phyloP scores from a whole-genome alignment of 2,329 filamentous ascomycete genomes.

The Huntiella abstrusa region DNA sequence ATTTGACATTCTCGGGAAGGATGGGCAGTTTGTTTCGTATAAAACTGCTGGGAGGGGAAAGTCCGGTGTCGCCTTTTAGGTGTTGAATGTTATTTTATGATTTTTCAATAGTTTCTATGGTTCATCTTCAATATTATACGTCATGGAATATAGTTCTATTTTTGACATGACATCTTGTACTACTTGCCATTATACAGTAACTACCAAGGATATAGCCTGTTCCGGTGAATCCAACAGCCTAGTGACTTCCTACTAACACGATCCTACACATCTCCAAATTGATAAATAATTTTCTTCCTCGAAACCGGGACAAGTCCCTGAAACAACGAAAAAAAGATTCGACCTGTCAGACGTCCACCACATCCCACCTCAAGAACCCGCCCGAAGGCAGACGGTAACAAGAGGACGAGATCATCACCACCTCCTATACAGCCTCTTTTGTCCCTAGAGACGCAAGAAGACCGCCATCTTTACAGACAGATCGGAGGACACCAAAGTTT shows the following conservation, averaged over 20 bases:
- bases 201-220: no score
- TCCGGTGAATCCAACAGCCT: no score
- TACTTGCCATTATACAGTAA: no score
- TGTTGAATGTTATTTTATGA: background rate
- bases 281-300: conserved; percentile 28
- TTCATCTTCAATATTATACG: background rate
- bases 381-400: conserved; percentile 54
- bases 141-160: background rate
- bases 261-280: no score
- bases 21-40: conserved; percentile 31
- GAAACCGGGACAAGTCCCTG: conserved; percentile 28
- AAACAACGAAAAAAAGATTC: conserved; percentile 32
- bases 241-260: no score
- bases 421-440: conserved; percentile 51
- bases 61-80: conserved; percentile 18
- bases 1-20: conserved; percentile 33
- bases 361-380: conserved; percentile 60
- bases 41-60: conserved; percentile 33
- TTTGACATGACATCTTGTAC: background rate
- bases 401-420: conserved; percentile 89
- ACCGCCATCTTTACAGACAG: conserved; percentile 45
- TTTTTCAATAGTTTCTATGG: background rate
- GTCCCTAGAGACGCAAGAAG: conserved; percentile 2
- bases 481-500: conserved; percentile 37
- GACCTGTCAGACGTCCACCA: conserved; percentile 79